A percentile compares a stretch with the other conserved stretches of the same genome.
phyloP scores from a whole-genome alignment of 1,139 yeast species.

The Starmera stellimalicola region DNA sequence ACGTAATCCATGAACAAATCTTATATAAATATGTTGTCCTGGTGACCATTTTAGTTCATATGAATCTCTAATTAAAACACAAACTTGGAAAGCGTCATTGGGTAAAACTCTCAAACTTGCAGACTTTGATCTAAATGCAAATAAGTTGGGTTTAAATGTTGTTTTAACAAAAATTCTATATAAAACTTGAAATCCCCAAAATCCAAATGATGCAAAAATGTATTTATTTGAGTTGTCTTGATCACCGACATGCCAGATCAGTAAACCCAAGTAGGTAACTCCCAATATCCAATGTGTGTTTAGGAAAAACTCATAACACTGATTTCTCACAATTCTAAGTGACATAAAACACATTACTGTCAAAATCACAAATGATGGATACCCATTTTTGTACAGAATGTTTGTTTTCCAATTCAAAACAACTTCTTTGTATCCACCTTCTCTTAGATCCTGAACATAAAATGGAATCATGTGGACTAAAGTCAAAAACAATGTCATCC shows the following conservation, averaged over 20 bases:
- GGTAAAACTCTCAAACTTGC: constrained; percentile 29
- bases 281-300: constrained; percentile 55
- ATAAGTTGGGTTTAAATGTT: constrained; percentile 33
- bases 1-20: constrained; percentile 35
- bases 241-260: constrained; percentile 40
- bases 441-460: constrained; percentile 33
- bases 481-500: constrained; percentile 38
- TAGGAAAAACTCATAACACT: constrained; percentile 42
- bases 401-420: constrained; percentile 10
- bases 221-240: constrained; percentile 34
- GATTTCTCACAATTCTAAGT: constrained; percentile 33
- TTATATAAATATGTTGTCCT: constrained; percentile 51
- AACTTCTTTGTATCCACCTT: constrained; percentile 35
- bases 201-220: constrained; percentile 46
- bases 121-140: constrained; percentile 37
- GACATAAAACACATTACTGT: constrained; percentile 39
- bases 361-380: constrained; percentile 37
- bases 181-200: constrained; percentile 44
- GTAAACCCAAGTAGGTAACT: constrained; percentile 40
- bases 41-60: constrained; percentile 40
- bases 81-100: constrained; percentile 32
- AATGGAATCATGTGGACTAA: constrained; percentile 50
- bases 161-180: constrained; percentile 47
- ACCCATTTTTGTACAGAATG: constrained; percentile 22
- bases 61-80: constrained; percentile 27